Percentiles rank a stretch among this genome's conserved stretches.
Conservation (phyloP, 345 rosid species). For the Aquilaria malaccensis region DNA sequence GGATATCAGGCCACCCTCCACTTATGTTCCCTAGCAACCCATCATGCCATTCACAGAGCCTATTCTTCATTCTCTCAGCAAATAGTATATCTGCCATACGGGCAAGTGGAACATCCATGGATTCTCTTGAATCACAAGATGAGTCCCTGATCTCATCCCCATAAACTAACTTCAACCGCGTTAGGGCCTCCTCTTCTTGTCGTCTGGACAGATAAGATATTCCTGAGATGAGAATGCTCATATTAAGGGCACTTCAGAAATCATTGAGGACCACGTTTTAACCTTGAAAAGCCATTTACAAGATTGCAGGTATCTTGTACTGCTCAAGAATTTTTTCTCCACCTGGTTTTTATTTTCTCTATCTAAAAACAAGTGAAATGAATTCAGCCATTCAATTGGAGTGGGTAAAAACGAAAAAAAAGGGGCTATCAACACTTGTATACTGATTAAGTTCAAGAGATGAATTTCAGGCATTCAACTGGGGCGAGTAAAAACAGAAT, state of each 20-base stretch:
- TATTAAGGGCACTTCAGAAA: conserved; percentile 4
- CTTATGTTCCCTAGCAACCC: conserved; percentile 35
- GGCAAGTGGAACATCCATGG: conserved; percentile 31
- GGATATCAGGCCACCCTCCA: conserved; percentile 16
- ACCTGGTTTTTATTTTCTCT: not conserved
- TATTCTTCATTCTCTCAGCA: conserved; percentile 75
- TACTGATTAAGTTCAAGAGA: not conserved
- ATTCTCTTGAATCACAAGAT: conserved; percentile 15
- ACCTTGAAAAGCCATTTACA: not conserved
- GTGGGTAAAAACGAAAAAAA: not conserved
- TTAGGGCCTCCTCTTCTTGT: conserved; percentile 53
- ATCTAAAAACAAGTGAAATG: not conserved
- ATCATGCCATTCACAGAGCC: conserved; percentile 54
- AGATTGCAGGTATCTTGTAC: too few relatives aligned
- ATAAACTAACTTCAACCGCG: conserved; percentile 24
- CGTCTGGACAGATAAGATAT: conserved; percentile 89
- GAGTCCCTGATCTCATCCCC: conserved; percentile 22
- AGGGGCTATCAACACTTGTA: not conserved
- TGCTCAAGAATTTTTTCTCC: too few relatives aligned
- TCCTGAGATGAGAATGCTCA: conserved; percentile 61
- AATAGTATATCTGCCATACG: conserved; percentile 57
- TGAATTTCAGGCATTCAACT: not conserved
- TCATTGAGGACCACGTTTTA: not conserved
- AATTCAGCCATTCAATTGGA: not conserved
- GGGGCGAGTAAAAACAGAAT: not conserved